Evolutionary conservation across 2,329 filamentous ascomycete species (phyloP), one percentile per base, ranked within the genome.

Genomic region (Pseudopithomyces chartarum): DNA sequence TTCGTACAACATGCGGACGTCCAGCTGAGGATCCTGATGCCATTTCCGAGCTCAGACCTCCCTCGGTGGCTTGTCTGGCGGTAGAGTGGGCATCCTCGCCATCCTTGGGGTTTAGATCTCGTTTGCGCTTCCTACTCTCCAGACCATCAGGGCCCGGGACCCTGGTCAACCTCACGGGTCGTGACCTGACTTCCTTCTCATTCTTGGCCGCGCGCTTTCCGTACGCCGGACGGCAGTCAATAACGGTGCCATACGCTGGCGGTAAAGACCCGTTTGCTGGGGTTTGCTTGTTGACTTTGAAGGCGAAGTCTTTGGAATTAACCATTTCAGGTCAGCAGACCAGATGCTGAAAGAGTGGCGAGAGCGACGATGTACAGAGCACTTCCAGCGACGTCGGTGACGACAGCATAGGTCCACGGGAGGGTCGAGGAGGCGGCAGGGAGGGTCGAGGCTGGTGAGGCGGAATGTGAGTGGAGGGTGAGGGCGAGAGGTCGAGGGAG

Each of bases 241-340:
- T 70, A 8, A 75, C 68, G 2, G 70, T 70, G 42, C 65, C 67
- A 58, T 67, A 73, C 38, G 73, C 68, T 39, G 67, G 69, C 13
- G 67, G 64, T 8, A 67, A 65, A 15, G 64, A 59, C 33, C 65
- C 68, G 45, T 57, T 60, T 33, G 64, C 61, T 11, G 71, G 69
- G 32, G 66, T 65, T 65, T 75, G 73, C 61, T 73, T 72, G 62
- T 73, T 68, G 70, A 75, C 73, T 64, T 68, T 73, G 66, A 75
- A 75, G 55, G 70, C 67, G 64, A 71, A 71, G 61, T 72, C 67
- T 62, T 73, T 75, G 26, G 69, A 67, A 67, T 74, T 73, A 58
- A 75, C 71, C 73, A 75, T 75, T 62, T 63, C 69, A 67, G 60
- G 64, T 69, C 69, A 70, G 69, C 71, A 68, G 68, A 63, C 63